These are phyloP conservation scores for Rosa rugosa DNA, from an alignment of 306 rosid species.

Conservation along the genomic window DNA sequence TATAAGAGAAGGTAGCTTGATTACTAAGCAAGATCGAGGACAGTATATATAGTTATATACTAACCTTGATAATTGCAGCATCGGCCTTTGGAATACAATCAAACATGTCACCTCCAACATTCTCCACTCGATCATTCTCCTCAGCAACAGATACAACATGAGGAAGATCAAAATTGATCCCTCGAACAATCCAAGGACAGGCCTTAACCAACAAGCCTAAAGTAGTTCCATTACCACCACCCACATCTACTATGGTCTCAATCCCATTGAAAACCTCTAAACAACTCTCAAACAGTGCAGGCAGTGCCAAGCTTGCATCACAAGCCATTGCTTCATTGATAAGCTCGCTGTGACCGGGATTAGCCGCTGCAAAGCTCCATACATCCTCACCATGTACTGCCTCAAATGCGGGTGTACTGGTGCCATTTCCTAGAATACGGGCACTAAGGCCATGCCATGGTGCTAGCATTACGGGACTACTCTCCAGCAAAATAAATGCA, in stretches of 20 bases:
- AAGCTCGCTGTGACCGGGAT: slow-evolving; percentile 39
- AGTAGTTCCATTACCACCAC: slow-evolving; percentile 67
- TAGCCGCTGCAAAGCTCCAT: slow-evolving; percentile 39
- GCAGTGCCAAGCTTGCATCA: slow-evolving; percentile 34
- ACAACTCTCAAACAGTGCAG: slow-evolving; percentile 34
- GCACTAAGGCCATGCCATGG: slow-evolving; percentile 37
- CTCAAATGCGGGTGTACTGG: slow-evolving; percentile 31
- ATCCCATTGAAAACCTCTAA: slow-evolving; percentile 46
- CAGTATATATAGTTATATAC: neutral
- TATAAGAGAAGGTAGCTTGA: too few relatives aligned
- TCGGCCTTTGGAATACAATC: slow-evolving; percentile 61
- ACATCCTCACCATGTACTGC: slow-evolving; percentile 48
- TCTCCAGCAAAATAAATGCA: slow-evolving; percentile 20
- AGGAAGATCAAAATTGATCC: slow-evolving; percentile 71
- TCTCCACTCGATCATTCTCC: slow-evolving; percentile 26
- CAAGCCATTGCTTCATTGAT: slow-evolving; percentile 73
- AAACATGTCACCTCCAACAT: slow-evolving; percentile 72
- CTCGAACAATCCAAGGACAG: slow-evolving; percentile 38
- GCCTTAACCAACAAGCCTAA: slow-evolving; percentile 34
- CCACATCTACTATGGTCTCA: slow-evolving; percentile 62
- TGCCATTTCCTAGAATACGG: slow-evolving; percentile 19
- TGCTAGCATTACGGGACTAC: slow-evolving; percentile 29
- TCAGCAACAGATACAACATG: slow-evolving; percentile 50
- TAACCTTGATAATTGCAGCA: slow-evolving; percentile 58
- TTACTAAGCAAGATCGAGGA: neutral